phyloP scores from a whole-genome alignment of 2,329 filamentous ascomycete genomes.

The Aphanocladium album region DNA sequence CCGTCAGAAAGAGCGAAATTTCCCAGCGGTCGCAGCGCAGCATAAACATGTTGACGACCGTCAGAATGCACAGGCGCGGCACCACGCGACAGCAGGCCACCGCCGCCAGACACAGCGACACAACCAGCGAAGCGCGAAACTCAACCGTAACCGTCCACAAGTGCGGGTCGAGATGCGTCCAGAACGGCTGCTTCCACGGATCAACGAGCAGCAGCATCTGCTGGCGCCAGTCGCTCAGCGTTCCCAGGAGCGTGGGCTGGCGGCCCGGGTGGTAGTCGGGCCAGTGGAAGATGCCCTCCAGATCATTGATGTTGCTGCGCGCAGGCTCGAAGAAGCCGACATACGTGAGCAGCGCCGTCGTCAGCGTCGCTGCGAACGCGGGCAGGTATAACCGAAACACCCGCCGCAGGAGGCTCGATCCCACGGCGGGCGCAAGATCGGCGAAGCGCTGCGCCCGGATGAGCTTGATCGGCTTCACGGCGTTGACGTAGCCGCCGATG shows the following conservation, averaged over 20 bases:
- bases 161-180: slow-evolving; percentile 8
- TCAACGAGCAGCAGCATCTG: neutral
- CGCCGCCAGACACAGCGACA: neutral
- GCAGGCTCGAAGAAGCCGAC: slow-evolving; percentile 2
- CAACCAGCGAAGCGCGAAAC: slow-evolving; percentile 7
- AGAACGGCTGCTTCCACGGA: neutral
- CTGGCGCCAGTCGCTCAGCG: neutral
- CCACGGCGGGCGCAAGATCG: slow-evolving; percentile 2
- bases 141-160: slow-evolving; percentile 12
- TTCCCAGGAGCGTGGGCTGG: neutral
- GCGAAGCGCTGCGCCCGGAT: neutral
- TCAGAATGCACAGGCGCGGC: neutral
- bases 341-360: neutral
- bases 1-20: slow-evolving; percentile 2
- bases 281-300: neutral
- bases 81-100: neutral
- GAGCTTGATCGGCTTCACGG: neutral
- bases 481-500: slow-evolving; percentile 14
- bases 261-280: slow-evolving; percentile 6
- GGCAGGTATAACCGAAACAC: neutral
- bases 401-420: neutral
- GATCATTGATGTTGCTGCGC: neutral
- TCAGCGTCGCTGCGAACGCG: neutral
- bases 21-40: slow-evolving; percentile 9
- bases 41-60: neutral